A percentile compares a stretch with the other conserved stretches of the same genome.
Evolutionary conservation across 2,329 filamentous ascomycete genomes (phyloP).

Genomic region (Penicillium brevicompactum): DNA sequence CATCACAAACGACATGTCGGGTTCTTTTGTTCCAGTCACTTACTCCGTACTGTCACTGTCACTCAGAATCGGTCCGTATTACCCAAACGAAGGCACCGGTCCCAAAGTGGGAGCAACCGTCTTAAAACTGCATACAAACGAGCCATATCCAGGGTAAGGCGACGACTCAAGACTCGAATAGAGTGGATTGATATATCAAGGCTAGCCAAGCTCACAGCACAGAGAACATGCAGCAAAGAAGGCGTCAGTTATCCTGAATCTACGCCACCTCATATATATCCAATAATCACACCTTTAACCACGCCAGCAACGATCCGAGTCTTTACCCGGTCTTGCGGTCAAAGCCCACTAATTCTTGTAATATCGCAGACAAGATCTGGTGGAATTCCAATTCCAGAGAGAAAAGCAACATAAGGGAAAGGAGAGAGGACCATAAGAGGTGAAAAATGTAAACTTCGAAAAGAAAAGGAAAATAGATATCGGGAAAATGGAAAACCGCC

Average conservation of each 20-base stretch:
- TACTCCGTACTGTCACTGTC: background rate
- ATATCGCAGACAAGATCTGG: background rate
- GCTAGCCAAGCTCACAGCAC: constrained; percentile 1
- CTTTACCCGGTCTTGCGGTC: background rate
- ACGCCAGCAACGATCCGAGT: background rate
- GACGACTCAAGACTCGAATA: background rate
- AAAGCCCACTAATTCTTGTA: background rate
- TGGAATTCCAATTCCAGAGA: background rate
- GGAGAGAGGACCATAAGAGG: background rate
- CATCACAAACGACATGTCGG: background rate
- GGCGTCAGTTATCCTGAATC: background rate
- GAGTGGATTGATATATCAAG: background rate
- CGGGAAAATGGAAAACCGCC: constrained; percentile 12
- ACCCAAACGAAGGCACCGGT: background rate
- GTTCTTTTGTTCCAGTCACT: background rate
- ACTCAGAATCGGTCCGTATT: background rate
- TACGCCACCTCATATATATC: background rate
- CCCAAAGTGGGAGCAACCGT: background rate
- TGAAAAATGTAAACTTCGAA: constrained; percentile 4
- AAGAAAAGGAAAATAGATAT: constrained; percentile 4
- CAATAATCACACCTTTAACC: background rate
- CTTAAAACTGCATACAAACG: background rate
- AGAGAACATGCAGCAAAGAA: constrained; percentile 1
- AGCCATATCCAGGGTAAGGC: background rate
- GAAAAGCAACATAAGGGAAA: background rate